Percentiles rank a stretch among this genome's conserved stretches.
Evolutionary conservation across 176 grass and related monocot genomes (phyloP).

Genomic region (Raddia guianensis): DNA sequence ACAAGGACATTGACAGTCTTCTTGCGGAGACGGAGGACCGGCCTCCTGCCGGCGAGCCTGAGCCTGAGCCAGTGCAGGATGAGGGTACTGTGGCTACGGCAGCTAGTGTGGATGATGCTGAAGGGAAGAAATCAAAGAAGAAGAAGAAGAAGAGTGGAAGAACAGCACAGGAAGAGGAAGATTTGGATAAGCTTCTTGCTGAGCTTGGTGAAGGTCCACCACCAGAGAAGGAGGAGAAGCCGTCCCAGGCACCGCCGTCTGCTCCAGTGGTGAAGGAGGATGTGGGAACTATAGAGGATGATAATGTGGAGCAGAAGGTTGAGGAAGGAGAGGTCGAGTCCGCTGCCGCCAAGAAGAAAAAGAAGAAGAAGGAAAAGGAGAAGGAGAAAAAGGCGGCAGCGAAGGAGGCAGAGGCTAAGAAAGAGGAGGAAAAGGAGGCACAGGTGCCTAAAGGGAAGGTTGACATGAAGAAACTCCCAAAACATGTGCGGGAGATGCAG

Average conservation of each 20-base stretch:
- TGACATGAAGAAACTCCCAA: constrained; percentile 82
- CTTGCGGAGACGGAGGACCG: constrained; percentile 49
- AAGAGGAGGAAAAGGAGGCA: constrained; percentile 59
- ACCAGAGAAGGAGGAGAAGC: constrained; percentile 5
- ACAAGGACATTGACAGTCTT: constrained; percentile 68
- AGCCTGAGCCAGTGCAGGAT: constrained; percentile 29
- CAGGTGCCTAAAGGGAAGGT: constrained; percentile 73
- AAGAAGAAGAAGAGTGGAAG: constrained; percentile 94
- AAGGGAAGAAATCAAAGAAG: constrained; percentile 84
- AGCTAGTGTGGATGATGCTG: constrained; percentile 46
- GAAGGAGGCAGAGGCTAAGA: constrained; percentile 49
- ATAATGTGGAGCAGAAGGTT: constrained; percentile 60
- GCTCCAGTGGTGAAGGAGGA: constrained; percentile 52
- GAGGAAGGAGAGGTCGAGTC: constrained; percentile 75
- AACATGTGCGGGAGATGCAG: constrained; percentile 83
- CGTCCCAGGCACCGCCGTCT: neutral
- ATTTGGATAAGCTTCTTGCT: constrained; percentile 76
- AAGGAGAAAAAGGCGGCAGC: constrained; percentile 89
- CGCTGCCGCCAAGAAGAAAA: constrained; percentile 87
- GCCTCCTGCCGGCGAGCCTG: constrained; percentile 25
- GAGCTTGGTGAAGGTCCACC: constrained; percentile 53
- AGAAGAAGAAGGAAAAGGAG: constrained; percentile 98
- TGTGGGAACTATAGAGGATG: constrained; percentile 42
- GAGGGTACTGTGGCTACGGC: constrained; percentile 17
- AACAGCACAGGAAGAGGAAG: constrained; percentile 83